These are phyloP conservation scores for Stagonosporopsis vannaccii DNA, from an alignment of 2,329 filamentous ascomycete genomes.

Conservation along the genomic window DNA sequence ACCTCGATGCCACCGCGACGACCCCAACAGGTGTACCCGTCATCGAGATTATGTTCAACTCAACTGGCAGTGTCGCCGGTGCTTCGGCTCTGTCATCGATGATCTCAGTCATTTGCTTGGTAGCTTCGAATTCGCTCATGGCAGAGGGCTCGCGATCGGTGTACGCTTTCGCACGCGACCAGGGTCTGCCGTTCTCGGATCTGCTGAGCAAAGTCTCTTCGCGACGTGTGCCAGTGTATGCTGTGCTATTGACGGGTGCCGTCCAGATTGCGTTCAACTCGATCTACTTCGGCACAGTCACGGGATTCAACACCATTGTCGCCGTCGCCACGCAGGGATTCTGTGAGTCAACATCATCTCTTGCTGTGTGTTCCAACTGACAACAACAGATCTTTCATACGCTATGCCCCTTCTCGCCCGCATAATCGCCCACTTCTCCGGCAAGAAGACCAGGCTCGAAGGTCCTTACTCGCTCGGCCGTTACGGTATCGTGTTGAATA, in stretches of 20 bases:
- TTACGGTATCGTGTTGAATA: conserved; percentile 56
- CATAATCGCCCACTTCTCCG: conserved; percentile 56
- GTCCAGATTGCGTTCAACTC: conserved; percentile 62
- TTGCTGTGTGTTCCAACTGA: neutral
- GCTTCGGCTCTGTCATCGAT: conserved; percentile 56
- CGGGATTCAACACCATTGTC: conserved; percentile 64
- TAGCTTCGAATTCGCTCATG: conserved; percentile 56
- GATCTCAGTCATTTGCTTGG: conserved; percentile 58
- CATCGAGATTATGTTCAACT: conserved; percentile 62
- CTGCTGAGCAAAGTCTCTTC: conserved; percentile 58
- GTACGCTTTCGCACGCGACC: conserved; percentile 60
- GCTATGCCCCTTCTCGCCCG: conserved; percentile 62
- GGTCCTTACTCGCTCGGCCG: conserved; percentile 57
- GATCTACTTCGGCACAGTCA: conserved; percentile 63
- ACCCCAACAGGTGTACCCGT: conserved; percentile 60
- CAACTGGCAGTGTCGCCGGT: conserved; percentile 54
- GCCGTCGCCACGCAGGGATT: conserved; percentile 66
- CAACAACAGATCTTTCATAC: conserved; percentile 60
- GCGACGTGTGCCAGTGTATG: conserved; percentile 58
- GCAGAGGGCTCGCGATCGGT: conserved; percentile 57
- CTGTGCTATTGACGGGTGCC: conserved; percentile 55
- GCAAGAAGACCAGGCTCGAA: conserved; percentile 53
- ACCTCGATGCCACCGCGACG: conserved; percentile 54
- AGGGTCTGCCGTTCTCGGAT: conserved; percentile 61
- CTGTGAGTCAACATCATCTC: conserved; percentile 46